phyloP scores from a whole-genome alignment of 208 protist species.

The Trypanosoma melophagium region DNA sequence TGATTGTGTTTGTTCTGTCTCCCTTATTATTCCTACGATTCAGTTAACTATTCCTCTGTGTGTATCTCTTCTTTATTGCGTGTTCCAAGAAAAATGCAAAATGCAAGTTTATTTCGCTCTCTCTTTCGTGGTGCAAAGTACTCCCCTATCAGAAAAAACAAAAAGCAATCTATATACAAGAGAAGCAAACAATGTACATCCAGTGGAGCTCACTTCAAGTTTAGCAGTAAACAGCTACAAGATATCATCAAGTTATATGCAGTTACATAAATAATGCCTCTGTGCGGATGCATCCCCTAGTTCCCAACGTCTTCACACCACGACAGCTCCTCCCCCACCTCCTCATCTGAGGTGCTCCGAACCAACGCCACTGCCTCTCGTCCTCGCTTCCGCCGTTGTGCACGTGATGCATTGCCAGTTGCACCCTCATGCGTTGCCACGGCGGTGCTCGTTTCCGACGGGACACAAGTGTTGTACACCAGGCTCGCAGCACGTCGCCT shows the following conservation, averaged over 20 bases:
- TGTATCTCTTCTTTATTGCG: too few species aligned
- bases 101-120: too few species aligned
- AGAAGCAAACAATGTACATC: too few species aligned
- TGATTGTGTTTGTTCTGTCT: background rate
- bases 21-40: background rate
- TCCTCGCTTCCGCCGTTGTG: background rate
- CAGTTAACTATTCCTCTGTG: background rate
- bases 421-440: background rate
- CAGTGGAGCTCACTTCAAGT: too few species aligned
- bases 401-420: background rate
- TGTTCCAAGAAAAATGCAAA: too few species aligned
- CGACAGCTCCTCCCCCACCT: background rate
- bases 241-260: too few species aligned
- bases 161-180: too few species aligned
- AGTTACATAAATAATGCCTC: too few species aligned
- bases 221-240: too few species aligned
- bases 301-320: slow-evolving; percentile 23
- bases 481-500: slow-evolving; percentile 13
- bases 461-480: background rate
- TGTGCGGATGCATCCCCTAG: too few species aligned
- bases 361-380: background rate
- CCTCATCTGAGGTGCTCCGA: background rate
- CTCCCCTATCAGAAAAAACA: too few species aligned
- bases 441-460: background rate
- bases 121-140: too few species aligned